These are phyloP conservation scores for Jasminum sambac DNA, from an alignment of 257 asterid species.

Conservation along the genomic window DNA sequence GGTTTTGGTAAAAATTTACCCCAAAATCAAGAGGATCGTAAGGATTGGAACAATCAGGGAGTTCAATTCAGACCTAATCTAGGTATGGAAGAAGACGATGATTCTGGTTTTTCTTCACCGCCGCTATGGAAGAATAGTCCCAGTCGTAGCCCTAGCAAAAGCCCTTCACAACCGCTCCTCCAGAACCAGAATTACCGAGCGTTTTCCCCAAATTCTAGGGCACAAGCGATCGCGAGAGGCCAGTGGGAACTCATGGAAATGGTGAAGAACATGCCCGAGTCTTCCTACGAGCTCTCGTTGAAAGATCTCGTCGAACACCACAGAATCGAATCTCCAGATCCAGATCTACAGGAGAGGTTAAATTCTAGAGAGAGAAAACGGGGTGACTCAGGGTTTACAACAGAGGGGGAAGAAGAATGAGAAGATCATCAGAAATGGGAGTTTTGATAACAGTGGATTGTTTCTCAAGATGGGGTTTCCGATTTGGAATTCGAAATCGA, in stretches of 20 bases:
- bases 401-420: constrained; percentile 31
- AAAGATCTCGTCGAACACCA: constrained; percentile 69
- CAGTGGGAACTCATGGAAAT: constrained; percentile 88
- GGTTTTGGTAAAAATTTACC: constrained; percentile 23
- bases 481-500: constrained; percentile 34
- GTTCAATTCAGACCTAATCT: constrained; percentile 41
- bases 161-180: constrained; percentile 43
- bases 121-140: constrained; percentile 57
- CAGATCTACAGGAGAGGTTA: neutral
- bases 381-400: constrained; percentile 27
- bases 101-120: constrained; percentile 57
- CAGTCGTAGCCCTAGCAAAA: constrained; percentile 34
- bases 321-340: constrained; percentile 20
- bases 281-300: constrained; percentile 65
- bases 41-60: constrained; percentile 12
- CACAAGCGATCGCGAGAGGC: constrained; percentile 76
- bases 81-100: constrained; percentile 35
- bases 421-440: constrained; percentile 35
- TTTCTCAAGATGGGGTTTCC: constrained; percentile 69
- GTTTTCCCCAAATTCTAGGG: constrained; percentile 52
- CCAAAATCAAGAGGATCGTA: constrained; percentile 7
- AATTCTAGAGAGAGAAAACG: neutral
- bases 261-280: constrained; percentile 79
- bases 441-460: constrained; percentile 52
- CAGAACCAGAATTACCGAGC: constrained; percentile 30